These are phyloP conservation scores for Paramarasmius palmivorus DNA, from an alignment of 1,284 basidiomycete species.

Conservation along the genomic window DNA sequence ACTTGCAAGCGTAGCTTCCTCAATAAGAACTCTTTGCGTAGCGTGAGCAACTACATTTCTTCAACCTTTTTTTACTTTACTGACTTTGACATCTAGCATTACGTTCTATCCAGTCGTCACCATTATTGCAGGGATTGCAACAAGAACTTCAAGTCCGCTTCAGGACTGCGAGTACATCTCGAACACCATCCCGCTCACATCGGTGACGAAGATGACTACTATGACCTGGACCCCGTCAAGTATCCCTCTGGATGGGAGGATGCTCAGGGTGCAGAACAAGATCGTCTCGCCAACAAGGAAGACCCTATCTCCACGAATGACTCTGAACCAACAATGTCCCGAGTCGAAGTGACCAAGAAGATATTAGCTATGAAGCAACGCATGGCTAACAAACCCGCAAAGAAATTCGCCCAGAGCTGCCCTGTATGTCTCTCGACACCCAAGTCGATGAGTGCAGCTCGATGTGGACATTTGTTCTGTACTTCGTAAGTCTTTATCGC, in stretches of 20 bases:
- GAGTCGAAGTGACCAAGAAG: conserved; percentile 2
- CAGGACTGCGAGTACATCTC: conserved; percentile 7
- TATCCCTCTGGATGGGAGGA: conserved; percentile 10
- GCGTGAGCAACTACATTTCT: neutral
- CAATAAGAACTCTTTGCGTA: conserved; percentile 11
- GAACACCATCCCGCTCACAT: conserved; percentile 5
- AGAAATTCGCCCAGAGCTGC: conserved; percentile 8
- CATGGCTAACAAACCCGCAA: neutral
- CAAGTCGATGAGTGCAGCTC: conserved; percentile 11
- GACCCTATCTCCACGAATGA: neutral
- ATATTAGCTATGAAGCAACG: conserved; percentile 10
- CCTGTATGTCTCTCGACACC: conserved; percentile 6
- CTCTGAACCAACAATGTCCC: neutral
- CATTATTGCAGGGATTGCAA: conserved; percentile 8
- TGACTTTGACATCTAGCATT: conserved; percentile 3
- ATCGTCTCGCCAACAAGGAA: conserved; percentile 6
- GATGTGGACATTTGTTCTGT: conserved; percentile 13
- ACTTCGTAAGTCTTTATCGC: conserved; percentile 1
- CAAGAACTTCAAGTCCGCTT: conserved; percentile 2
- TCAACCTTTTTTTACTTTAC: neutral
- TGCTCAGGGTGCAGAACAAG: neutral
- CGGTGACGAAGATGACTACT: conserved; percentile 3
- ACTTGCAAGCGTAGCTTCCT: conserved; percentile 11
- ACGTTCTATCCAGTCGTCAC: conserved; percentile 7
- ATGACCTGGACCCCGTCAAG: neutral